These are phyloP conservation scores for Fusarium sp. DNA, from an alignment of 2,329 filamentous ascomycete genomes.

Conservation along the genomic window DNA sequence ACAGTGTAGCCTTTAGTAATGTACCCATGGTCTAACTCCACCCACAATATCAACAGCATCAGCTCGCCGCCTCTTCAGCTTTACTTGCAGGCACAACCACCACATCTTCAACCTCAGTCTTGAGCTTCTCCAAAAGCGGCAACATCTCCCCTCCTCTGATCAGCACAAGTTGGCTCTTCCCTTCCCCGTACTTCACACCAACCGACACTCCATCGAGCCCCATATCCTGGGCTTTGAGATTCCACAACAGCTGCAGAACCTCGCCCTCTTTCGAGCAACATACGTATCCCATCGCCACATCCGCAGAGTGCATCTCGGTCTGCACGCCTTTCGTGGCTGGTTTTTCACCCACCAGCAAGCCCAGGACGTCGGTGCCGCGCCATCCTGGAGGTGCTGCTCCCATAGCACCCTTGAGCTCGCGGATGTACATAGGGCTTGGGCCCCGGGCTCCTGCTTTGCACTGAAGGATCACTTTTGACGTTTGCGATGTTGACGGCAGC, in stretches of 20 bases:
- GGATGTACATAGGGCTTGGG: slow-evolving; percentile 70
- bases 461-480: slow-evolving; percentile 69
- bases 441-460: slow-evolving; percentile 74
- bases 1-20: neutral
- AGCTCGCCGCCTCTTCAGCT: slow-evolving; percentile 5
- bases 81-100: slow-evolving; percentile 8
- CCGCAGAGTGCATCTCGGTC: slow-evolving; percentile 74
- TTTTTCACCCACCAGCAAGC: slow-evolving; percentile 76
- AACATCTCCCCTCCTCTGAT: slow-evolving; percentile 64
- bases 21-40: neutral
- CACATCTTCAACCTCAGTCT: slow-evolving; percentile 3
- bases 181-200: slow-evolving; percentile 57
- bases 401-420: slow-evolving; percentile 87
- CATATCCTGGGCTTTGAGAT: slow-evolving; percentile 70
- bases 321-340: slow-evolving; percentile 83
- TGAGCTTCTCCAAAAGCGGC: slow-evolving; percentile 36
- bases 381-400: slow-evolving; percentile 79
- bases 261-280: slow-evolving; percentile 70
- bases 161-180: slow-evolving; percentile 61
- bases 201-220: slow-evolving; percentile 73
- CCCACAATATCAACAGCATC: neutral
- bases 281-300: slow-evolving; percentile 77
- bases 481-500: slow-evolving; percentile 57
- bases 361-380: slow-evolving; percentile 75
- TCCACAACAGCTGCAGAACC: slow-evolving; percentile 80